Evolutionary conservation across 148 eudicot species (phyloP).

Genomic region (Vaccinium vitisidaea): DNA sequence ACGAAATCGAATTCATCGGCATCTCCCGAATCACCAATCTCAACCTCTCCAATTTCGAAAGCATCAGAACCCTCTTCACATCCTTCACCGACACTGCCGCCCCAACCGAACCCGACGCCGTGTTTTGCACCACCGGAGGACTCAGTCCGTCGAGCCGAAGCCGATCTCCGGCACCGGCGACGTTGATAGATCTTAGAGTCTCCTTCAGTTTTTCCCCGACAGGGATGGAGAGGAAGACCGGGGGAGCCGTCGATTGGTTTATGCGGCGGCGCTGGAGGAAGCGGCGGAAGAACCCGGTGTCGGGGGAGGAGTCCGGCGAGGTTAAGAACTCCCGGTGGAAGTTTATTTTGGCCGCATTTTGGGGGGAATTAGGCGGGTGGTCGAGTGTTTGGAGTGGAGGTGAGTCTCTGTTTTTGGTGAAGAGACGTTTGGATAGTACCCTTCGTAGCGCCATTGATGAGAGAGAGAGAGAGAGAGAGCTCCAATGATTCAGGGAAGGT

Average conservation of each 20-base stretch:
- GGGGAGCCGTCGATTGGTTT: constrained; percentile 28
- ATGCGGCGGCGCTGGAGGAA: constrained; percentile 43
- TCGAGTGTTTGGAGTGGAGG: neutral
- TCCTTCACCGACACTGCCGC: constrained; percentile 36
- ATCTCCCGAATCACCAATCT: constrained; percentile 33
- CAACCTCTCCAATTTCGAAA: constrained; percentile 42
- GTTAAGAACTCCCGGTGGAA: constrained; percentile 31
- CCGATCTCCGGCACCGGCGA: constrained; percentile 28
- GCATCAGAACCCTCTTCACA: constrained; percentile 42
- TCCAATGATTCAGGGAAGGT: constrained; percentile 3
- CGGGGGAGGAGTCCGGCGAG: constrained; percentile 28
- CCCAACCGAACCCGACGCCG: neutral
- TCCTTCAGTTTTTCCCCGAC: constrained; percentile 52
- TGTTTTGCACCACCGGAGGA: constrained; percentile 15
- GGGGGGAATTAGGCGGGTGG: constrained; percentile 8
- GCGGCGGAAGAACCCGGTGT: constrained; percentile 36
- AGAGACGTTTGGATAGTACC: constrained; percentile 38
- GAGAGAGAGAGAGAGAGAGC: constrained; percentile 8
- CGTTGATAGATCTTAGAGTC: constrained; percentile 26
- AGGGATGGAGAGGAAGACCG: constrained; percentile 46
- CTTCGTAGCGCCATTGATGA: constrained; percentile 53
- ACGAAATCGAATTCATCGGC: constrained; percentile 32
- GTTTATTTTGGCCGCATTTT: constrained; percentile 21
- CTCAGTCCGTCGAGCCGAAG: constrained; percentile 31
- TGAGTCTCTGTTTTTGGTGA: neutral